Percentiles rank a stretch among this genome's conserved stretches.
Evolutionary conservation across 139 green algal species (phyloP).

Genomic region (Chlamydomonas eustigma): DNA sequence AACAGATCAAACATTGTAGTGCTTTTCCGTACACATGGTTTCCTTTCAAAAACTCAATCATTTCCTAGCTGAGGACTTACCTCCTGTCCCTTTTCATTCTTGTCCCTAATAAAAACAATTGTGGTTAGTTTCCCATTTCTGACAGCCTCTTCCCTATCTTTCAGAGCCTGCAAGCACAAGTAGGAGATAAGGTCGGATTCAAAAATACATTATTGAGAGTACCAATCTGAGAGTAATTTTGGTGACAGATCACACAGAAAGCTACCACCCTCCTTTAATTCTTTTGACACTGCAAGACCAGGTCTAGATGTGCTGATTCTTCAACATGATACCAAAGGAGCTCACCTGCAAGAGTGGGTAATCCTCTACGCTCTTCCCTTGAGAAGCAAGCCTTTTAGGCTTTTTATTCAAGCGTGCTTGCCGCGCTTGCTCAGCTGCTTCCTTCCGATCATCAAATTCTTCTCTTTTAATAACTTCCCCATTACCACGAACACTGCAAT

Average conservation of each 20-base stretch:
- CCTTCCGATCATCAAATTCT: constrained; percentile 82
- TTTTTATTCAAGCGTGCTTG: constrained; percentile 66
- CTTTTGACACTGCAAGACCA: not conserved
- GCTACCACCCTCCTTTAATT: not conserved
- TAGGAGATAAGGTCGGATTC: not conserved
- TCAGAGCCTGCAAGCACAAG: constrained; percentile 54
- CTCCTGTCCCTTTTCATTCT: constrained; percentile 74
- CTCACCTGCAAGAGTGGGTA: constrained; percentile 75
- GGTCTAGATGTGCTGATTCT: not conserved
- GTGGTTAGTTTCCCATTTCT: constrained; percentile 84
- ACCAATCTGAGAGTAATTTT: no score
- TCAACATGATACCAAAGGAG: no score
- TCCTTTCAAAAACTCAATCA: no score
- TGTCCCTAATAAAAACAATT: constrained; percentile 84
- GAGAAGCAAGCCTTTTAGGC: constrained; percentile 66
- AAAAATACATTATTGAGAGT: not conserved
- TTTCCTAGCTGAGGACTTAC: no score
- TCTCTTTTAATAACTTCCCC: constrained; percentile 82
- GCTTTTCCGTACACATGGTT: no score
- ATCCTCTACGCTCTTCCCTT: constrained; percentile 65
- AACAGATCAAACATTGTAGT: no score
- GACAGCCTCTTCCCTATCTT: constrained; percentile 74
- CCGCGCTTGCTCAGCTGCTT: constrained; percentile 58
- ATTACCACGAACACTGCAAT: constrained; percentile 69
- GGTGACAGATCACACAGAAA: not conserved